Evolutionary conservation across 2,329 filamentous ascomycete genomes (phyloP).

Genomic region (Byssoonygena ceratinophila): DNA sequence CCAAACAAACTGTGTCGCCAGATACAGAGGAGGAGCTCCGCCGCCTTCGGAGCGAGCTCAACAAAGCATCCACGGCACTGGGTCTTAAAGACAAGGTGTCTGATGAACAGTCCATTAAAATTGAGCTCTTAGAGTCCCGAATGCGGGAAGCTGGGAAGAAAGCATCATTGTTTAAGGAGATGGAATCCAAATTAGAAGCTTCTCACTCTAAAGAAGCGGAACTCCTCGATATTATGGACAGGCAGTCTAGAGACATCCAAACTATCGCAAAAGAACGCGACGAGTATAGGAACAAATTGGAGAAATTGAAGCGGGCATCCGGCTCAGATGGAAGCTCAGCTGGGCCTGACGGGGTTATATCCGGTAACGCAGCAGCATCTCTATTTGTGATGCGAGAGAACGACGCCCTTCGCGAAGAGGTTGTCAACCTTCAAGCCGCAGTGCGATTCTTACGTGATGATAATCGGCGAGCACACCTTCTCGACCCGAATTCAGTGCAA

Average conservation of each 20-base stretch:
- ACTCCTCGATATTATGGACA: constrained; percentile 26
- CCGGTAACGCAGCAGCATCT: constrained; percentile 28
- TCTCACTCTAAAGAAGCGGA: constrained; percentile 28
- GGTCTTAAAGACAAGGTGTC: constrained; percentile 69
- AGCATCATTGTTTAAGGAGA: constrained; percentile 43
- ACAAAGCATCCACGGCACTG: constrained; percentile 61
- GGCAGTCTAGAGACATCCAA: constrained; percentile 31
- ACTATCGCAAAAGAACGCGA: constrained; percentile 32
- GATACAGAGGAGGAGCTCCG: constrained; percentile 79
- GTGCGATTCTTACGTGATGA: constrained; percentile 39
- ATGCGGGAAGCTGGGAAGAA: constrained; percentile 77
- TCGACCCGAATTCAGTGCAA: constrained; percentile 35
- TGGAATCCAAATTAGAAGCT: constrained; percentile 35
- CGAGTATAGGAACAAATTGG: constrained; percentile 33
- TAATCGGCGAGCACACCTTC: constrained; percentile 32
- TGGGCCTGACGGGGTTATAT: constrained; percentile 29
- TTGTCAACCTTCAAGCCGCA: constrained; percentile 37
- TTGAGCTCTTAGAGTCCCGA: constrained; percentile 79
- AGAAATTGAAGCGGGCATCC: constrained; percentile 34
- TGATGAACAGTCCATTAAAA: constrained; percentile 79
- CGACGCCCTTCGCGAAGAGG: constrained; percentile 34
- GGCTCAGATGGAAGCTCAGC: constrained; percentile 29
- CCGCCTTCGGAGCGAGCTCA: constrained; percentile 66
- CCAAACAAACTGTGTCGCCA: constrained; percentile 67
- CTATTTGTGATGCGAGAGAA: constrained; percentile 36